Evolutionary conservation across 306 rosid genomes (phyloP), one percentile per base, ranked within the genome.

Genomic region (Leucaena leucocephala): DNA sequence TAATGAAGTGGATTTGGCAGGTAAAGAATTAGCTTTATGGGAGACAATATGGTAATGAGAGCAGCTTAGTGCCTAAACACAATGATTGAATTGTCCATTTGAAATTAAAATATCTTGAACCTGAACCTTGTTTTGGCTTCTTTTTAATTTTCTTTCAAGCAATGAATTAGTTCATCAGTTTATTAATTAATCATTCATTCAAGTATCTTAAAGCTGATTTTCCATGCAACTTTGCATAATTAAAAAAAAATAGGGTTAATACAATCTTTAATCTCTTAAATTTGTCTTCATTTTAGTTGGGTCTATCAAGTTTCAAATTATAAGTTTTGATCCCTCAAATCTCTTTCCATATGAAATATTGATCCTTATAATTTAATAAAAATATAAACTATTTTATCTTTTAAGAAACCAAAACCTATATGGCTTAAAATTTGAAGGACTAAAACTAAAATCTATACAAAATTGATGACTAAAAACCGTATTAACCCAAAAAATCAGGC

Each of bases 41-140:
- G 61, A 63, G 78, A 85, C 80, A 75, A 82, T 7, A 27, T 36
- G 63, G 69, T 63, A 39, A 36, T 57, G 80, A 81, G 8, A 75
- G 84, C 72, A 68, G 84, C 82, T 65, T 62, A 74, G 71, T 50
- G 72, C 77, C 89, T 80, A 87, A 80, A 75, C 76, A 80, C 83
- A 86, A 85, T 82, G 75, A 86, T 87, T 84, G 64, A 67, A 68
- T 78, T 78, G 85, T 74, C 48, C 12, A 43, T 4, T 49, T 55
- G n/a, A 12, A 40, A 78, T 77, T 57, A 75, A 42, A 38, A 69
- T 14, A 55, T 55, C 64, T 82, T 81, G 19, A 62, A 62, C 43
- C 35, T 62, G 22, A 74, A 34, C 72, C 22, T 84, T 81, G 72
- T 74, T 77, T 76, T 78, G 63, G 43, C 39, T 52, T n/a, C 48